Percentiles rank a stretch among this genome's conserved stretches.
phyloP scores from a whole-genome alignment of 169 alveolate species.

The Plasmodium knowlesi region DNA sequence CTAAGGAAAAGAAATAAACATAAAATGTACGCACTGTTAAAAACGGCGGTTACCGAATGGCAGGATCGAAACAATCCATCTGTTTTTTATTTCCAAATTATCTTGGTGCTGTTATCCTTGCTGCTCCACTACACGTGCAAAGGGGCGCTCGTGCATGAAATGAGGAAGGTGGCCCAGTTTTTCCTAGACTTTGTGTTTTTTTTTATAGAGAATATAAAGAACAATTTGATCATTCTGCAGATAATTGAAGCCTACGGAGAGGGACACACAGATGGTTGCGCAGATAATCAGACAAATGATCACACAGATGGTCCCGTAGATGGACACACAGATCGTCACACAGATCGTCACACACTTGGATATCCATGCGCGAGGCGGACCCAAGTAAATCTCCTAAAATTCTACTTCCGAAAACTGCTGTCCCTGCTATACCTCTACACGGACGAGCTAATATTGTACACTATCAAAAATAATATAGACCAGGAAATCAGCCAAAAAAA shows the following conservation, averaged over 20 bases:
- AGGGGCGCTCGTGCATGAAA: conserved; percentile 38
- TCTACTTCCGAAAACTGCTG: conserved; percentile 57
- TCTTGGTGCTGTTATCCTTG: conserved; percentile 32
- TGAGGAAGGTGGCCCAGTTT: conserved; percentile 69
- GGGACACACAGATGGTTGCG: not conserved
- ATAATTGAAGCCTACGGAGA: conserved; percentile 45
- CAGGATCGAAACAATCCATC: not conserved
- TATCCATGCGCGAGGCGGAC: not conserved
- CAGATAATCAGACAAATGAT: not conserved
- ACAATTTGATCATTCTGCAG: conserved; percentile 68
- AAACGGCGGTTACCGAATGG: not conserved
- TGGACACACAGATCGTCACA: not conserved
- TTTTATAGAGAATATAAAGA: conserved; percentile 74
- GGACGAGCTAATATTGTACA: conserved; percentile 63
- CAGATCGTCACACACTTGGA: no score
- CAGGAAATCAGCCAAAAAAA: conserved; percentile 40
- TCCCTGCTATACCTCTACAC: conserved; percentile 64
- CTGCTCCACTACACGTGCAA: conserved; percentile 32
- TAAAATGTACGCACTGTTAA: conserved; percentile 27
- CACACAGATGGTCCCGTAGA: not conserved
- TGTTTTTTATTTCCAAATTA: conserved; percentile 14
- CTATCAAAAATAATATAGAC: conserved; percentile 53
- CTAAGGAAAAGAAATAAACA: conserved; percentile 1
- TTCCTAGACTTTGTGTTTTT: conserved; percentile 64
- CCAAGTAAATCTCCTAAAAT: conserved; percentile 17